Base-by-base conservation (phyloP, 164 flowering plant genomes). In the Vitis vinifera region DNA sequence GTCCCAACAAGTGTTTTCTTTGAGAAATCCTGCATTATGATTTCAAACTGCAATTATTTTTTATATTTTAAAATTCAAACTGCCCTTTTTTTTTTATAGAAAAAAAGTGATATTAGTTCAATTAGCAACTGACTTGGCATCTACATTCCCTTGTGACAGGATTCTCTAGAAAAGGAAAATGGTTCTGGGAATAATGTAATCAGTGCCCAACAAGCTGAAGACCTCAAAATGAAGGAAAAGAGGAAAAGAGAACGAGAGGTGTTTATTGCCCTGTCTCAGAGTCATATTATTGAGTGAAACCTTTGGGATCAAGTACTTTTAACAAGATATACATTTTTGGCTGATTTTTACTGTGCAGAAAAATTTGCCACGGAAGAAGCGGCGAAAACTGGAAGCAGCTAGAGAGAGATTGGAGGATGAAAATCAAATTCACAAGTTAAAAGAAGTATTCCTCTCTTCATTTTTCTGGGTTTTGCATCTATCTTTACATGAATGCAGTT, bases 241-340 rank as follows among this genome's bases (percentile, higher is more conserved):
- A 83, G 90, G 74, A 86, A 79, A 75, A 81, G 89, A 58, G 97
- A 95, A 74, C 90, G 85, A 4, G 98, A 94, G 97, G 98, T 94
- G 52, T 55, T 73, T 67, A 10, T 67, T 8, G 16, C 76, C 53
- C n/a, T 68, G 31, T 1, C 9, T 17, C 55, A 60, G 17, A 29
- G 14, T 60, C 44, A 27, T 60, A 37, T 37, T 37, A 6, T 37
- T 3, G 23, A 51, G 9, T 51, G 12, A 27, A 31, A 11, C 30
- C 4, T 19, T 60, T 47, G 10, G 37, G 14, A 0, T 52, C 0
- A 6, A 49, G 37, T 12, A 11, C 31, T 48, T 48, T 27, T 50
- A 19, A 50, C 9, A 14, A 51, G 19, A 29, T 65, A 4, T 56
- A 23, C 3, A 23, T 4, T 55, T 19, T 64, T 68, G 10, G 44